Evolutionary conservation across 768 basidiomycete species (phyloP).

Genomic region (Pulveroboletus sp.): DNA sequence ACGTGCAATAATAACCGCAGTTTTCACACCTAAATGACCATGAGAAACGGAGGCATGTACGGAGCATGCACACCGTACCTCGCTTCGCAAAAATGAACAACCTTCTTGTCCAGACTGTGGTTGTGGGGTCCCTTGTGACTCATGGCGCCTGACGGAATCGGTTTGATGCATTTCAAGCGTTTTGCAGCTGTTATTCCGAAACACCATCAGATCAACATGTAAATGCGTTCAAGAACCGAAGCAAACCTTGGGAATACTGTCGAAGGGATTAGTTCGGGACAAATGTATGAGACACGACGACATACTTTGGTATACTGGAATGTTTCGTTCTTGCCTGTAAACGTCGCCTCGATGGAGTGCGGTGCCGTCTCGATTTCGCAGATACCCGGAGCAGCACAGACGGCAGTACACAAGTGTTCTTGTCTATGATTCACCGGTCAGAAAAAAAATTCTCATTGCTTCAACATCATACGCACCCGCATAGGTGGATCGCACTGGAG

Average conservation of each 20-base stretch:
- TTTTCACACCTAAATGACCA: constrained; percentile 39
- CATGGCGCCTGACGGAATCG: constrained; percentile 39
- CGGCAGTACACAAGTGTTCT: constrained; percentile 41
- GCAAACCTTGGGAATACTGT: constrained; percentile 52
- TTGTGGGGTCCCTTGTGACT: constrained; percentile 45
- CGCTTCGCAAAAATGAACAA: constrained; percentile 52
- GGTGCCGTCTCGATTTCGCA: constrained; percentile 58
- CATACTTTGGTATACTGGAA: constrained; percentile 62
- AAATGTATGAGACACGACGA: not conserved
- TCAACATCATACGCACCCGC: constrained; percentile 39
- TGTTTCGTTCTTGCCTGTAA: constrained; percentile 53
- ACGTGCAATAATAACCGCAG: constrained; percentile 56
- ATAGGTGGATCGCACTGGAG: constrained; percentile 42
- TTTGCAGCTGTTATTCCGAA: constrained; percentile 36
- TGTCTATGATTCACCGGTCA: constrained; percentile 35
- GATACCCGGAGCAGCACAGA: constrained; percentile 39
- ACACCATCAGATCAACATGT: not conserved
- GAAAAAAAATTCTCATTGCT: not conserved
- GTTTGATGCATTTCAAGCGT: constrained; percentile 45
- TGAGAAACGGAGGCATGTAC: not conserved
- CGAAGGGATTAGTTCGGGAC: not conserved
- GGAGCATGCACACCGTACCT: constrained; percentile 28
- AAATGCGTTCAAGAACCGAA: not conserved
- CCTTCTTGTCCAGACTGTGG: constrained; percentile 41
- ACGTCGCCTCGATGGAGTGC: constrained; percentile 56